Evolutionary conservation across 768 basidiomycete species (phyloP), one percentile per base, ranked within the genome.

Genomic region (Termitomyces sp.): DNA sequence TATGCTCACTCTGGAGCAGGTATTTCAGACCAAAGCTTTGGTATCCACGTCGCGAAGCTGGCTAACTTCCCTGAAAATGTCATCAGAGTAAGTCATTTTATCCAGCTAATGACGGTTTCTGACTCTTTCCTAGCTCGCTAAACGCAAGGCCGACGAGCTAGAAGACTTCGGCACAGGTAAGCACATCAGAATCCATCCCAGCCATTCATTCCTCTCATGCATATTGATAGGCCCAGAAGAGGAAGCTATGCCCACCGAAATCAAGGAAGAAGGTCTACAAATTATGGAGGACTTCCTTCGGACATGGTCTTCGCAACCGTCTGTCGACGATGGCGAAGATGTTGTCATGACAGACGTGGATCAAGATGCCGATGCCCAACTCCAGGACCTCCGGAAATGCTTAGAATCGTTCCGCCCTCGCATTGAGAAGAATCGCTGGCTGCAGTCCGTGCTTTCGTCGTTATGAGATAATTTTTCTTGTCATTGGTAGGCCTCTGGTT

Each of bases 61-160:
- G 96, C 96, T 4, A 95, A 98, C 71, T 99, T 99, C 72, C 97
- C 97, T 0, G 91, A 95, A 59, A 89, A 86, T 62, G 95, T 98
- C 12, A 83, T 98, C 59, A 92, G 89, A 78, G 89, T 91, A 50
- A 57, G 77, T n/a, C 26, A 46, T 24, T 8, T 7, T 7, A 30
- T 52, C 24, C 18, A 14, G 33, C 8, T 38, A 22, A 24, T 10
- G 12, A n/a, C 4, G 24, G 26, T 13, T 28, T 20, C 38, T 57
- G 32, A 56, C 33, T 14, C 20, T 24, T 6, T 50, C 52, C 22
- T 66, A 93, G 92, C 82, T 93, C 47, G 95, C 92, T n/a, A 90
- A 89, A 72, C 79, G 87, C 26, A 97, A 95, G 67, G 94, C 94
- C 0, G 91, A 94, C 58, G 93, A 95, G 63, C 73, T 97, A 24